Percentiles rank a stretch among this genome's conserved stretches.
phyloP scores from a whole-genome alignment of 352 stramenopile genomes.

The Phytophthora vignae region DNA sequence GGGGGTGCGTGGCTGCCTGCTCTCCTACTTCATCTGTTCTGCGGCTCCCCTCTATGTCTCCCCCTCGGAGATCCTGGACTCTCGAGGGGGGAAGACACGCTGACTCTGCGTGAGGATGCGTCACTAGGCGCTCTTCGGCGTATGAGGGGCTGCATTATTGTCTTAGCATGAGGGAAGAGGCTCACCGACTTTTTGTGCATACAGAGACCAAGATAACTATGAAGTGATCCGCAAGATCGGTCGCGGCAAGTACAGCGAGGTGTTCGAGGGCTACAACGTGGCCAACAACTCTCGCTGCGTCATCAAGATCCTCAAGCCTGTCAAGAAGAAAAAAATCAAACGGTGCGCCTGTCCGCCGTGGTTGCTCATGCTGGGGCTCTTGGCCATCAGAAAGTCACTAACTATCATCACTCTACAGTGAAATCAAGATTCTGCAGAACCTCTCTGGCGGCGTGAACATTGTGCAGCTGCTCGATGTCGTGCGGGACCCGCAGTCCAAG shows the following conservation, averaged over 20 bases:
- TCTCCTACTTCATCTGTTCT: background rate
- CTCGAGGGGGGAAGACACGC: constrained; percentile 6
- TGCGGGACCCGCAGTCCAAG: constrained; percentile 98
- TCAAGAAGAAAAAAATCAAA: constrained; percentile 99
- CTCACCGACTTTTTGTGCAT: constrained; percentile 20
- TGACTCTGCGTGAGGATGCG: background rate
- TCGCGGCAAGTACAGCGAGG: constrained; percentile 99
- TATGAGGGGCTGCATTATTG: background rate
- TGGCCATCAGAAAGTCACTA: constrained; percentile 18
- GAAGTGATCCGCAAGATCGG: constrained; percentile 99
- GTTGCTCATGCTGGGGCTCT: background rate
- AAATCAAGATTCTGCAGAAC: constrained; percentile 99
- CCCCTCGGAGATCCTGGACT: constrained; percentile 36
- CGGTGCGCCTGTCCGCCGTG: constrained; percentile 46
- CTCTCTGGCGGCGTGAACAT: constrained; percentile 99
- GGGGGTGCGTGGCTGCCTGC: constrained; percentile 71
- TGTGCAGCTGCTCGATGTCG: constrained; percentile 98
- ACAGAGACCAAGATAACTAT: constrained; percentile 98
- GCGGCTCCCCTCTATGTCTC: background rate
- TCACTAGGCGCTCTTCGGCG: background rate
- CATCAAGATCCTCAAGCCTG: constrained; percentile 99
- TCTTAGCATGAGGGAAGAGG: constrained; percentile 5
- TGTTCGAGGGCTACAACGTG: constrained; percentile 98
- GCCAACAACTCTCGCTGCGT: constrained; percentile 97
- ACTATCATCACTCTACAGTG: constrained; percentile 45